Percentiles rank a stretch among this genome's conserved stretches.
Conservation (phyloP, 495 filamentous ascomycete species). For the Hypoxylon fuscum region DNA sequence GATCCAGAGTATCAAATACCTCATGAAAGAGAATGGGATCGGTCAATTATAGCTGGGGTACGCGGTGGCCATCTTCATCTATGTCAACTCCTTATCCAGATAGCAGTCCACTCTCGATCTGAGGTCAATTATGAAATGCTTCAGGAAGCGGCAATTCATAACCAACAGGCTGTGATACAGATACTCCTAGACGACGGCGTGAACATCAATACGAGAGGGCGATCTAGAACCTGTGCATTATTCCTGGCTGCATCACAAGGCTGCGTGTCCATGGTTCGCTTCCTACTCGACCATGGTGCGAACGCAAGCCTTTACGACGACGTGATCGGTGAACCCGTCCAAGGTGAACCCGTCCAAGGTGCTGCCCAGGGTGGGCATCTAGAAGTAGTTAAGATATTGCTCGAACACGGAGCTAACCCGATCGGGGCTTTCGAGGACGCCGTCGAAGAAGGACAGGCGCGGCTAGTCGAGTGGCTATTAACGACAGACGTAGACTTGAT, state of each 20-base stretch:
- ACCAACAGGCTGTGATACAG: background rate
- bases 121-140: background rate
- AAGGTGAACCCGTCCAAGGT: background rate
- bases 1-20: background rate
- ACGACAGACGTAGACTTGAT: background rate
- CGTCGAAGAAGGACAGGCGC: background rate
- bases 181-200: constrained; percentile 1
- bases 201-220: background rate
- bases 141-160: background rate
- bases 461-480: background rate
- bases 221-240: background rate
- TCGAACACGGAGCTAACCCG: background rate
- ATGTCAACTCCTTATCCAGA: background rate
- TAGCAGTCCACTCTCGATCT: background rate
- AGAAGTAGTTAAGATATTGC: background rate
- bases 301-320: background rate
- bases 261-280: background rate
- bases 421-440: background rate
- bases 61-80: background rate
- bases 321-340: too few relatives aligned
- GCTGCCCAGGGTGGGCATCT: background rate
- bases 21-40: background rate
- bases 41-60: background rate
- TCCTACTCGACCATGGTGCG: background rate
- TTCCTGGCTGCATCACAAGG: background rate